phyloP scores from a whole-genome alignment of 768 basidiomycete genomes.

The Pleurotus salmoneostramineus region DNA sequence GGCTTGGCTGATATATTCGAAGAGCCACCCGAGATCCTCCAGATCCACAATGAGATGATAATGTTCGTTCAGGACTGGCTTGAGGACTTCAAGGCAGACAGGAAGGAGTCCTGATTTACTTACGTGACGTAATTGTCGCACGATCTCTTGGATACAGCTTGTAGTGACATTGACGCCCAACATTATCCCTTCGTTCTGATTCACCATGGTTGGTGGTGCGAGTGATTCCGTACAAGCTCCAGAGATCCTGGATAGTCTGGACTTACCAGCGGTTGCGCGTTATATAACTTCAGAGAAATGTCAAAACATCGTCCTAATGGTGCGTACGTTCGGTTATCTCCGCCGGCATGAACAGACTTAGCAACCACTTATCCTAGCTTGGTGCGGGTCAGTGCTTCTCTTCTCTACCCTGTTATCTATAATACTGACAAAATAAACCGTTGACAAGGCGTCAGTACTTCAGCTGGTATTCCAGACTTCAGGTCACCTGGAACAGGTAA shows the following conservation, averaged over 20 bases:
- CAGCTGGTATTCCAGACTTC: conserved; percentile 89
- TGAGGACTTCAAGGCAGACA: conserved; percentile 35
- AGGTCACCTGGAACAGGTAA: conserved; percentile 79
- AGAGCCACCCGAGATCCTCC: conserved; percentile 76
- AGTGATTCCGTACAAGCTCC: conserved; percentile 12
- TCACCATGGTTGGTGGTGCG: not conserved
- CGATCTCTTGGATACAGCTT: not conserved
- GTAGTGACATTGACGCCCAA: too few species aligned
- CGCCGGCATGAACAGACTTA: not conserved
- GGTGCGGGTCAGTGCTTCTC: conserved; percentile 54
- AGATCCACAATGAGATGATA: conserved; percentile 80
- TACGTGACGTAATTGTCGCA: not conserved
- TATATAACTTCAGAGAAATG: conserved; percentile 70
- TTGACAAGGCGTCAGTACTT: conserved; percentile 62
- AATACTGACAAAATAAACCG: not conserved
- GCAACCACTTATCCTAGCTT: conserved; percentile 32
- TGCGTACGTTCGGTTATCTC: conserved; percentile 24
- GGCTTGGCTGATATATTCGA: conserved; percentile 54
- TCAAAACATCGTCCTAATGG: conserved; percentile 72
- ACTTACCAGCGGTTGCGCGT: conserved; percentile 42
- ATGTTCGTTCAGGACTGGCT: conserved; percentile 78
- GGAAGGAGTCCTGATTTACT: not conserved
- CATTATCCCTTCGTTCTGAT: too few species aligned
- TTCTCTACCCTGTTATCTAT: too few species aligned
- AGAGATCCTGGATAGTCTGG: conserved; percentile 22